Base-by-base conservation (phyloP, 352 stramenopile genomes). In the Pythium plurisporium region DNA sequence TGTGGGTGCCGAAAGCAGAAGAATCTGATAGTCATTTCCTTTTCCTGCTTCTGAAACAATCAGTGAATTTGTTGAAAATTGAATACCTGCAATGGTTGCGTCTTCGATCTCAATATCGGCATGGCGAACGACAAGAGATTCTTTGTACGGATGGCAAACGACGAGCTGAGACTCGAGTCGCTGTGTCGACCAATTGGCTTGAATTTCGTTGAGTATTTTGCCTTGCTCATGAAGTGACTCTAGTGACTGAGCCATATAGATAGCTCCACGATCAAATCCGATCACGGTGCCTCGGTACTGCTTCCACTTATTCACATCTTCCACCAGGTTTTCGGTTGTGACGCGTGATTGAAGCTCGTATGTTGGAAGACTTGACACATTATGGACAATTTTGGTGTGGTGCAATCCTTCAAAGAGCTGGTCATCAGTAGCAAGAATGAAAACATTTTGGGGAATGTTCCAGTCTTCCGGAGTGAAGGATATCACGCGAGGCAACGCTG, bases 1-100 rank as follows among this genome's bases (percentile, higher is more conserved):
- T 12, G 66, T 89, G 7, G 82, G 82, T 48, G 90, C 74, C 0
- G 79, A 87, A 0, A 86, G 64, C 29, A 92, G 29, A 5, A 89
- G 47, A 9, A 90, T 71, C 51, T 92, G 79, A 46, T 87, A 92
- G 47, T 90, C 76, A 27, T 89, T 89, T 3, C 68, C 77, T 36
- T 78, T 76, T 0, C 82, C 82, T 1, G 76, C 66, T 52, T 92
- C 82, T 0, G 79, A 87, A 2, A 92, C 76, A 9, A 70, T 69
- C 9, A 92, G 46, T 4, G 79, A 87, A 19, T 43, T 74, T 0
- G 79, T 76, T 2, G 82, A 92, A n/a, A 89, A 86, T 44, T 88
- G 70, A 25, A 92, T 73, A 0, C 74, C 75, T 1, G 82, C 76
- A 2, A 89, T 58, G 1, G 69, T 87, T 17, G 73, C 42, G 38